phyloP scores from a whole-genome alignment of 139 green algal genomes.

The Eudorina sp. region DNA sequence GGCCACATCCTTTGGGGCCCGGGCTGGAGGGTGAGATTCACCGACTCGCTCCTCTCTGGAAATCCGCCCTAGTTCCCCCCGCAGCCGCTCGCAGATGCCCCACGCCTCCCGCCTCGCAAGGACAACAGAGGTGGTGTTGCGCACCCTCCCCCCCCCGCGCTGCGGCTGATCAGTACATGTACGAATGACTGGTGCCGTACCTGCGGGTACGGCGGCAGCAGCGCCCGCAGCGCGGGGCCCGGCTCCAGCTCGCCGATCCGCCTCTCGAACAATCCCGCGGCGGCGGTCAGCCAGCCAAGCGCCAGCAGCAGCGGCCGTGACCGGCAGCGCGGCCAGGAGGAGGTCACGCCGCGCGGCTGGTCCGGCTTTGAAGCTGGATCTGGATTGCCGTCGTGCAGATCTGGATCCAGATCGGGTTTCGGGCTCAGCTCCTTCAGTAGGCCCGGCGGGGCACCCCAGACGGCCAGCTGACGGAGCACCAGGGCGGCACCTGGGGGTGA shows the following conservation, averaged over 20 bases:
- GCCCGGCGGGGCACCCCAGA: not conserved
- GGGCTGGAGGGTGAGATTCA: no score
- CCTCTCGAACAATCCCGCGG: constrained; percentile 17
- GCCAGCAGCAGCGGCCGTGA: constrained; percentile 36
- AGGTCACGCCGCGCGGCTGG: not conserved
- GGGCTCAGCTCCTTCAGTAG: not conserved
- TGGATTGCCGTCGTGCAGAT: no score
- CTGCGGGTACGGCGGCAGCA: constrained; percentile 42
- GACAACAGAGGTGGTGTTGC: no score
- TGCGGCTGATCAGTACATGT: no score
- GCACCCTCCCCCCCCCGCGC: no score
- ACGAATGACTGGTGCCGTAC: no score
- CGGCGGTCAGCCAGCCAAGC: constrained; percentile 40
- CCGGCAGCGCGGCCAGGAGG: not conserved
- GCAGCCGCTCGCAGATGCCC: no score
- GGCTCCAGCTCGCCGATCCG: constrained; percentile 20
- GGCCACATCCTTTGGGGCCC: no score
- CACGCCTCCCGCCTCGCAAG: no score
- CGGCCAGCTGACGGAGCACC: constrained; percentile 1
- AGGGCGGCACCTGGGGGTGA: not conserved
- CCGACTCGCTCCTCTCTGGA: no score
- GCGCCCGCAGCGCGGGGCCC: not conserved
- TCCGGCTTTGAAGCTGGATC: no score
- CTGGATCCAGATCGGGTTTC: not conserved
- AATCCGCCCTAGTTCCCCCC: no score